phyloP scores from a whole-genome alignment of 495 filamentous ascomycete genomes.

The Xylona heveae region DNA sequence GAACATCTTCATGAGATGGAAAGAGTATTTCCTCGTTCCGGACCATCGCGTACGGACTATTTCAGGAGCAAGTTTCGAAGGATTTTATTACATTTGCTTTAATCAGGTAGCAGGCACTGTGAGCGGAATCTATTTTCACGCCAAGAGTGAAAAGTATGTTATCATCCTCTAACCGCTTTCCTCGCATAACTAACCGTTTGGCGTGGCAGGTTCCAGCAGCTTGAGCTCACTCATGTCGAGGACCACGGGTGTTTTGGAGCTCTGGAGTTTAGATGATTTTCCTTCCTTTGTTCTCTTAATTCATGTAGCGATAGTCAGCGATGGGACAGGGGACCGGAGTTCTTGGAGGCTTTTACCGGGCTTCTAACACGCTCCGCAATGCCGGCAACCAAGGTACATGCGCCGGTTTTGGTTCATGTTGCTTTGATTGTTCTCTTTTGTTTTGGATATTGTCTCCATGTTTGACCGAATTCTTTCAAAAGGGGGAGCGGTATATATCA shows the following conservation, averaged over 20 bases:
- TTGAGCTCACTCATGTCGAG: conserved; percentile 72
- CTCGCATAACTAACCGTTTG: neutral
- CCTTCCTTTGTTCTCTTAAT: too few species aligned
- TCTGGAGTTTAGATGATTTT: conserved; percentile 71
- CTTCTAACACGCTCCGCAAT: too few species aligned
- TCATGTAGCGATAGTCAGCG: too few species aligned
- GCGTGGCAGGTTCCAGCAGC: conserved; percentile 56
- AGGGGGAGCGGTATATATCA: too few species aligned
- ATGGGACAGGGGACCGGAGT: too few species aligned
- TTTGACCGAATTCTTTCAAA: too few species aligned
- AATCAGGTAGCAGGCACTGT: conserved; percentile 74
- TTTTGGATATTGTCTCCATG: too few species aligned
- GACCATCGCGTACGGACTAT: conserved; percentile 83
- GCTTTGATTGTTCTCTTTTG: too few species aligned
- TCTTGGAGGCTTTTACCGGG: too few species aligned
- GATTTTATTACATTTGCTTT: conserved; percentile 99
- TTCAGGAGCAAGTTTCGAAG: conserved; percentile 87
- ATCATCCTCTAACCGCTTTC: neutral
- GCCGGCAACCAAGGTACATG: too few species aligned
- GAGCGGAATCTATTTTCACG: conserved; percentile 91
- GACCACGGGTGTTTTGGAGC: conserved; percentile 72
- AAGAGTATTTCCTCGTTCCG: conserved; percentile 94
- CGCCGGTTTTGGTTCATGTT: too few species aligned
- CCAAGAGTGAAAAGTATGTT: conserved; percentile 75
- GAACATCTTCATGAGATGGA: conserved; percentile 98